These are phyloP conservation scores for Suillus subaureus DNA, from an alignment of 768 basidiomycete genomes.

Conservation along the genomic window DNA sequence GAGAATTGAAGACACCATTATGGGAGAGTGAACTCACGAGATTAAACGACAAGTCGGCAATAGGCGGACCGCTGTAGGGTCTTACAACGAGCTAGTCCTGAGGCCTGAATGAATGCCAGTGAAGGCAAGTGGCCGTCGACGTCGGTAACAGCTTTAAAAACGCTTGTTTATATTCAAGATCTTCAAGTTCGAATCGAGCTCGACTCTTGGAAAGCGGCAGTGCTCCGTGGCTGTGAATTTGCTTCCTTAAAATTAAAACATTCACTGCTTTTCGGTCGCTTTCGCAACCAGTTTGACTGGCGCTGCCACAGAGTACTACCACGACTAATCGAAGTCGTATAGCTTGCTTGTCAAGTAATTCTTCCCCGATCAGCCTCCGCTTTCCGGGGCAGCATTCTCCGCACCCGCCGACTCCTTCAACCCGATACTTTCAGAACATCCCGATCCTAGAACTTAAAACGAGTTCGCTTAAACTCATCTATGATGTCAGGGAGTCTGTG, in stretches of 20 bases:
- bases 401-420: slow-evolving; percentile 2
- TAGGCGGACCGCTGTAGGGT: not conserved
- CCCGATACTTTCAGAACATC: not conserved
- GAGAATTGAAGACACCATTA: slow-evolving; percentile 13
- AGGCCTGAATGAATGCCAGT: not conserved
- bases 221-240: slow-evolving; percentile 1
- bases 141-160: not conserved
- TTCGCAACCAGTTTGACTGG: not conserved
- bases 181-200: not conserved
- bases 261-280: slow-evolving; percentile 2
- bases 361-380: not conserved
- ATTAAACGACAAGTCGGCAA: not conserved
- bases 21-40: slow-evolving; percentile 8
- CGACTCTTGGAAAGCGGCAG: not conserved
- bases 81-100: not conserved
- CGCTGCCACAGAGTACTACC: not conserved
- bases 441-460: not conserved
- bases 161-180: not conserved
- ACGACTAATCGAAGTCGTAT: not conserved
- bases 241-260: not conserved
- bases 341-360: not conserved
- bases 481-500: not conserved
- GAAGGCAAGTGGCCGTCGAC: not conserved
- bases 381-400: not conserved
- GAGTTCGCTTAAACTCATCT: not conserved